Conservation (phyloP, 495 filamentous ascomycete species). For the Talaromyces wortmannii region DNA sequence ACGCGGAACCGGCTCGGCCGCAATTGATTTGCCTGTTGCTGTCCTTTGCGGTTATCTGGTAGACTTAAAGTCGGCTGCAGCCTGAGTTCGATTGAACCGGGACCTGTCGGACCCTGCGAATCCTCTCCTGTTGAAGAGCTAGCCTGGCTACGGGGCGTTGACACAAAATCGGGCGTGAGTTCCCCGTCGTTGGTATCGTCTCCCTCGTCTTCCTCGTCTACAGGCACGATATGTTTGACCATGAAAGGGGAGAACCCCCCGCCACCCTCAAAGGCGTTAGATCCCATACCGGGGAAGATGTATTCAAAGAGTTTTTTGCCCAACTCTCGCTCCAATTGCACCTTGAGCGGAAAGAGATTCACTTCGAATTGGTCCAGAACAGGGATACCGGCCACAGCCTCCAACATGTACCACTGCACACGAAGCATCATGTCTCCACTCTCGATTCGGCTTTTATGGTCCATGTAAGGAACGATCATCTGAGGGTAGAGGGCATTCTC, state of each 20-base stretch:
- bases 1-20: conserved; percentile 33
- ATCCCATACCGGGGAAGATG: conserved; percentile 79
- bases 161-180: conserved; percentile 24
- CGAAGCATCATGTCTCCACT: conserved; percentile 71
- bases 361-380: conserved; percentile 98
- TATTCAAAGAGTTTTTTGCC: conserved; percentile 96
- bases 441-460: conserved; percentile 49
- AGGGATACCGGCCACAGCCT: conserved; percentile 95
- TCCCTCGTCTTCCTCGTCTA: conserved; percentile 31
- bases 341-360: conserved; percentile 82
- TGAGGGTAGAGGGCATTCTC: conserved; percentile 89
- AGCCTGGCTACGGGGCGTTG: conserved; percentile 18
- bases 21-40: conserved; percentile 20
- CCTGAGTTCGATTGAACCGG: conserved; percentile 68
- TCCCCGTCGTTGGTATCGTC: conserved; percentile 55
- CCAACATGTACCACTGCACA: conserved; percentile 95
- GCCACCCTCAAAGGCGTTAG: conserved; percentile 51
- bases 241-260: conserved; percentile 69
- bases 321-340: conserved; percentile 90
- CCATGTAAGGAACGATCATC: conserved; percentile 85
- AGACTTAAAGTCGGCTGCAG: conserved; percentile 71
- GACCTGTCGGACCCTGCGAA: conserved; percentile 35
- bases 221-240: conserved; percentile 65
- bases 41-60: conserved; percentile 38
- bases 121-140: conserved; percentile 27